A percentile compares a stretch with the other conserved stretches of the same genome.
phyloP scores from a whole-genome alignment of 2,329 filamentous ascomycete genomes.

The Colletotrichum orchidophilum region DNA sequence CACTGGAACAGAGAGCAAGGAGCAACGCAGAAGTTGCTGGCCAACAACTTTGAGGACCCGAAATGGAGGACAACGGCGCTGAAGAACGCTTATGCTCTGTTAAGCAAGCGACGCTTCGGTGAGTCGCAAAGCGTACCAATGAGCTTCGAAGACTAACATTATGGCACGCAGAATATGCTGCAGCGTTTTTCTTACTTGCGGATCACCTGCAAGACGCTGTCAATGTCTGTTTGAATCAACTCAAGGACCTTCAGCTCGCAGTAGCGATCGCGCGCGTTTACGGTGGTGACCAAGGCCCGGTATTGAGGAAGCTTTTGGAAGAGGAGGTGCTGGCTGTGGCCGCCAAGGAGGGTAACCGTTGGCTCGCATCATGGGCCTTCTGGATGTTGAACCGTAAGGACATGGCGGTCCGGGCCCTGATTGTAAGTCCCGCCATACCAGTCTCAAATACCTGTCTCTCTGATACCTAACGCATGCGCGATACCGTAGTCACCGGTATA shows the following conservation, averaged over 20 bases:
- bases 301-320: slow-evolving; percentile 78
- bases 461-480: neutral
- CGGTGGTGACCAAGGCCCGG: slow-evolving; percentile 82
- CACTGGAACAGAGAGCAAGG: slow-evolving; percentile 87
- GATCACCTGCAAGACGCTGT: slow-evolving; percentile 87
- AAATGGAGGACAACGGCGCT: slow-evolving; percentile 90
- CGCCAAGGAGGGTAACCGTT: slow-evolving; percentile 84
- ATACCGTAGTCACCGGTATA: slow-evolving; percentile 78
- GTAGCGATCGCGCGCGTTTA: slow-evolving; percentile 89
- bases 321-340: slow-evolving; percentile 83
- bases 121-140: slow-evolving; percentile 38
- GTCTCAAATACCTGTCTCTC: neutral
- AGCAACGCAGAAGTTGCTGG: slow-evolving; percentile 80
- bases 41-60: slow-evolving; percentile 89
- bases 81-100: slow-evolving; percentile 95
- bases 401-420: slow-evolving; percentile 83
- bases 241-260: slow-evolving; percentile 89
- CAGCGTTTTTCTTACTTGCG: slow-evolving; percentile 93
- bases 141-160: slow-evolving; percentile 47
- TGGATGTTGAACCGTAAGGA: slow-evolving; percentile 87
- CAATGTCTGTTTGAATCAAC: slow-evolving; percentile 84
- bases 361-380: slow-evolving; percentile 95
- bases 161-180: slow-evolving; percentile 79
- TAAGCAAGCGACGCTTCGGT: slow-evolving; percentile 91
- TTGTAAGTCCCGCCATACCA: slow-evolving; percentile 62